Evolutionary conservation across 257 asterid species (phyloP), one percentile per base, ranked within the genome.

Genomic region (Lycium ferocissimum): DNA sequence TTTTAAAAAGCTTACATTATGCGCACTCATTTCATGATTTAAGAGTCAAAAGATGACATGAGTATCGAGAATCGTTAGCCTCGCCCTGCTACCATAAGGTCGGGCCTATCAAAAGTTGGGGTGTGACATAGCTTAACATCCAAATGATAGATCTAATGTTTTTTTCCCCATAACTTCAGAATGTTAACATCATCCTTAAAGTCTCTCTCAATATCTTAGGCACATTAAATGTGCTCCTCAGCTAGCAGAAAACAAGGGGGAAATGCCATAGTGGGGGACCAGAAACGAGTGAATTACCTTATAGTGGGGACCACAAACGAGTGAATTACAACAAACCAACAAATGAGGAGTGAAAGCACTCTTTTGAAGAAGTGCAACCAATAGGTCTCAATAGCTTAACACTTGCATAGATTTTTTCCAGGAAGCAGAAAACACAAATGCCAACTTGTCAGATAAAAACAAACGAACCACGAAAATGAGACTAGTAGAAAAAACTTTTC

Each of bases 291-390:
- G 33, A 70, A 70, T 40, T 17, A 26, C 33, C 33, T 26, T 26
- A 11, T 75, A 22, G 26, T 75, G 81, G 58, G 20, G 45, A 75
- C 81, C 61, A 11, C 11, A 73, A 47, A 45, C 26, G 11, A n/a
- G 58, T 45, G 35, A 71, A 71, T 43, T 18, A 73, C 80, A 47
- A 73, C 12, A 47, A 73, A 73, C 80, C 37, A 73, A 73, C 59
- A 72, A 45, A 45, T 10, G 35, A 26, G 80, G 18, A 17, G 9
- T 58, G 63, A 17, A 58, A 58, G 22, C 20, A 5, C 62, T 17
- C 62, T 15, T 49, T 49, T 9, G 7, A 54, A 54, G 9, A 58
- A 58, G 63, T 4, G 59, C 59, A 12, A 43, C 26, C 51, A 38
- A 69, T 22, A 69, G 51, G 53, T 69, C 12, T 38, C 49, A 8